Evolutionary conservation across 805 yeast species (phyloP).

Genomic region (Starmerella davenportii): DNA sequence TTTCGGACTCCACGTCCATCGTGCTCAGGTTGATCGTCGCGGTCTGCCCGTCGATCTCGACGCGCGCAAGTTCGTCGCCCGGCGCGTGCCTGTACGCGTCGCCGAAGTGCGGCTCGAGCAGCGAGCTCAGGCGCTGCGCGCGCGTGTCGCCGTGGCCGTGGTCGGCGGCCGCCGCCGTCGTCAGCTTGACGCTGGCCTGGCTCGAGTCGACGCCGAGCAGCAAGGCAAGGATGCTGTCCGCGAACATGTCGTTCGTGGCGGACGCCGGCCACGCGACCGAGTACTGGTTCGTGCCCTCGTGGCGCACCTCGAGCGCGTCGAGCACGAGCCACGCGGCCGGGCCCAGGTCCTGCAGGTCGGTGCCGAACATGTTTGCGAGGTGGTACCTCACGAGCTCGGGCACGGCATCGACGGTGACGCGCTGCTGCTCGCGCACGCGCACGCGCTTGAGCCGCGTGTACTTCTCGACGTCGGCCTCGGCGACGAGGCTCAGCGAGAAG

Average conservation of each 20-base stretch:
- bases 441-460: constrained; percentile 76
- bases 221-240: constrained; percentile 84
- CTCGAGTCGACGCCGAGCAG: constrained; percentile 81
- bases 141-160: constrained; percentile 26
- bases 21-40: constrained; percentile 52
- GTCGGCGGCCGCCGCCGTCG: constrained; percentile 31
- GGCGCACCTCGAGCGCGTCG: constrained; percentile 40
- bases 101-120: constrained; percentile 78
- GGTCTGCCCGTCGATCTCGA: constrained; percentile 55
- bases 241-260: constrained; percentile 75
- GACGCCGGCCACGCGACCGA: constrained; percentile 84
- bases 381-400: constrained; percentile 74
- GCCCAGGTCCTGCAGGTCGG: constrained; percentile 29
- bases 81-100: constrained; percentile 33
- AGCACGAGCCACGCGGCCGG: constrained; percentile 31
- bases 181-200: constrained; percentile 81
- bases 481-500: constrained; percentile 67
- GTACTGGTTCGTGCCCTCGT: constrained; percentile 31
- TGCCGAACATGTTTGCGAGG: constrained; percentile 88
- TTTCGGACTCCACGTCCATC: constrained; percentile 52
- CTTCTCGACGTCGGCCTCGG: constrained; percentile 74
- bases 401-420: constrained; percentile 60
- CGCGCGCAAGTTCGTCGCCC: constrained; percentile 29
- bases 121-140: constrained; percentile 36
- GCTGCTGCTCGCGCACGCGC: constrained; percentile 63